Conservation (phyloP, 1,284 basidiomycete genomes). For the Cryptococcus jaspeensis region DNA sequence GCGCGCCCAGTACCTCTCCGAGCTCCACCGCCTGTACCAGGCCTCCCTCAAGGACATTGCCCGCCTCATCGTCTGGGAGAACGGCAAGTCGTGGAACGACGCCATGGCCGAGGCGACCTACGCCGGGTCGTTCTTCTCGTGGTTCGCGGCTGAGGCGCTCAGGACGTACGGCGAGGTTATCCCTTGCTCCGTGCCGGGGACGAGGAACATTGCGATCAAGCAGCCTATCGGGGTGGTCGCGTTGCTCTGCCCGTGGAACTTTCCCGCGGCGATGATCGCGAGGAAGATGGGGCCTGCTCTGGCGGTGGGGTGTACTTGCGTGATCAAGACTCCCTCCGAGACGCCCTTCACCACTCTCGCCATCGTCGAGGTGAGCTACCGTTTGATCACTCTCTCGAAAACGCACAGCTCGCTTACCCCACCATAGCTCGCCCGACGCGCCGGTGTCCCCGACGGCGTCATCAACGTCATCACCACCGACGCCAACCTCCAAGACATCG, state of each 20-base stretch:
- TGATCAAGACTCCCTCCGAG: slow-evolving; percentile 94
- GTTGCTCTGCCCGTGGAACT: slow-evolving; percentile 63
- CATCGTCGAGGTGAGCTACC: slow-evolving; percentile 38
- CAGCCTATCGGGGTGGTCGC: slow-evolving; percentile 74
- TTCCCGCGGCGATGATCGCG: slow-evolving; percentile 82
- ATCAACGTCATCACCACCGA: slow-evolving; percentile 81
- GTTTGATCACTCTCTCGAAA: background rate
- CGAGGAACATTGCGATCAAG: slow-evolving; percentile 88
- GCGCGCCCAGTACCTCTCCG: slow-evolving; percentile 33
- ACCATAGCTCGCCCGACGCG: slow-evolving; percentile 67
- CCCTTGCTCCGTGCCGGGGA: slow-evolving; percentile 68
- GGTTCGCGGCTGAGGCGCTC: slow-evolving; percentile 83
- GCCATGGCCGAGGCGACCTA: slow-evolving; percentile 78
- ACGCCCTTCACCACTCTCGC: slow-evolving; percentile 93
- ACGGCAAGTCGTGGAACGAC: slow-evolving; percentile 82
- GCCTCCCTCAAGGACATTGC: slow-evolving; percentile 42
- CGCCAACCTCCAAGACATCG: slow-evolving; percentile 42
- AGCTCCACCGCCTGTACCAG: slow-evolving; percentile 35
- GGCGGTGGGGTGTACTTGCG: slow-evolving; percentile 91
- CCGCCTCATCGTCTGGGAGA: slow-evolving; percentile 61
- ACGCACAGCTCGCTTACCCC: background rate
- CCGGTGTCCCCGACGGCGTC: slow-evolving; percentile 90
- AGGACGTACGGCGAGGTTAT: slow-evolving; percentile 72
- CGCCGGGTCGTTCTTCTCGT: slow-evolving; percentile 80
- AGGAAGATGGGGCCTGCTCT: slow-evolving; percentile 63